Conservation (phyloP, 2,329 filamentous ascomycete genomes). For the Gremmenia infestans region DNA sequence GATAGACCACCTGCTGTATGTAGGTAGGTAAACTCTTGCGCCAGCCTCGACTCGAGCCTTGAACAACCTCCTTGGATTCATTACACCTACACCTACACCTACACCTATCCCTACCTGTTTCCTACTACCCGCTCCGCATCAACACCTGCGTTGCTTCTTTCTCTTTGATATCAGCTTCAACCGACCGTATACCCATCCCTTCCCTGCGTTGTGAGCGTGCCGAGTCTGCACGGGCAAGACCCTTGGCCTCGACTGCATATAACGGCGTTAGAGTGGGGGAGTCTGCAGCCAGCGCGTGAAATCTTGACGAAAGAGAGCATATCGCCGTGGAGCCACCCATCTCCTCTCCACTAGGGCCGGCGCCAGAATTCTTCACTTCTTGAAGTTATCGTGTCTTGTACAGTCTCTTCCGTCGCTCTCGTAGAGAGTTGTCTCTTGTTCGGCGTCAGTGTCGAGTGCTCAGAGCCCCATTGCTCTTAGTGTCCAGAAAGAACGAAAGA, state of each 20-base stretch:
- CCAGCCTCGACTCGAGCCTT: not conserved
- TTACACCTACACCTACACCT: not conserved
- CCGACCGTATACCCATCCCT: not conserved
- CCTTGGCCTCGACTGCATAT: not conserved
- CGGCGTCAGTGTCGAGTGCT: not conserved
- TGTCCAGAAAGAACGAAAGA: not conserved
- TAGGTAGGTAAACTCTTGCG: not conserved
- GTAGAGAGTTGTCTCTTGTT: not conserved
- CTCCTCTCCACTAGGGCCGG: not conserved
- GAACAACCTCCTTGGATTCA: not conserved
- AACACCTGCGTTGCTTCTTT: not conserved
- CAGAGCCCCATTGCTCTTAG: not conserved
- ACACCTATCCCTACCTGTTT: not conserved
- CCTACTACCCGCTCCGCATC: constrained; percentile 1
- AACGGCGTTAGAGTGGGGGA: not conserved
- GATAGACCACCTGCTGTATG: too few relatives aligned
- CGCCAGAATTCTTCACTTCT: not conserved
- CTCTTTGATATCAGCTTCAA: constrained; percentile 2
- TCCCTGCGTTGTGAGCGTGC: not conserved
- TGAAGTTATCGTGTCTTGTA: not conserved
- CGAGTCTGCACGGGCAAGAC: not conserved
- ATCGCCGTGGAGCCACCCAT: not conserved
- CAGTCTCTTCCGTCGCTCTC: not conserved
- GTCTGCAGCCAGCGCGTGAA: not conserved
- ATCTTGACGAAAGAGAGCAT: not conserved